These are phyloP conservation scores for Mariannaea elegans DNA, from an alignment of 2,329 filamentous ascomycete genomes.

Conservation along the genomic window DNA sequence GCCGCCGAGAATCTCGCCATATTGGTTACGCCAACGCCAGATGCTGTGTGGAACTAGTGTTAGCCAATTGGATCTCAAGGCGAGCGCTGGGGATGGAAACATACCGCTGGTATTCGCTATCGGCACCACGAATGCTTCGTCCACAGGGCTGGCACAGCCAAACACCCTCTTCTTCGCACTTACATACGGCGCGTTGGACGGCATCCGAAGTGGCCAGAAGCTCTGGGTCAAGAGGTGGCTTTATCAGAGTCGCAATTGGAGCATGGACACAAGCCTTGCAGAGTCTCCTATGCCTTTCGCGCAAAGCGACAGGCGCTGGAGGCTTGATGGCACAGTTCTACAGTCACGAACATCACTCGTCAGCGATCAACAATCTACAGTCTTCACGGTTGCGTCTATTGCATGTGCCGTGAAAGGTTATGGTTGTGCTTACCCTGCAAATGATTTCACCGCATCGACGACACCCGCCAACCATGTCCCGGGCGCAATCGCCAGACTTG, in stretches of 20 bases:
- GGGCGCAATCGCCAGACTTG: slow-evolving; percentile 81
- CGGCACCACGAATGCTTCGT: slow-evolving; percentile 69
- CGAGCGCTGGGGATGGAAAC: slow-evolving; percentile 25
- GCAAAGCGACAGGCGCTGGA: slow-evolving; percentile 72
- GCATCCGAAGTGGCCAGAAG: slow-evolving; percentile 60
- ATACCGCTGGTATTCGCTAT: slow-evolving; percentile 67
- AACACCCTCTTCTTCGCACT: slow-evolving; percentile 65
- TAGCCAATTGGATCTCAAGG: background rate
- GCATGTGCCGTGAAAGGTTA: background rate
- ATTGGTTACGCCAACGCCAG: slow-evolving; percentile 90
- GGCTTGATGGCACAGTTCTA: slow-evolving; percentile 93
- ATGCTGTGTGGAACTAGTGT: slow-evolving; percentile 60
- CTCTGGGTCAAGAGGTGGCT: slow-evolving; percentile 54
- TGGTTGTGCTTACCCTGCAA: slow-evolving; percentile 73
- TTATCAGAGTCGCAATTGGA: slow-evolving; percentile 67
- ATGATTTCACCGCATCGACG: slow-evolving; percentile 79
- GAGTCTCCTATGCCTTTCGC: slow-evolving; percentile 81
- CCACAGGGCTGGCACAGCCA: slow-evolving; percentile 92
- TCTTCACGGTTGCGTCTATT: background rate
- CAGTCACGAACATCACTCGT: background rate
- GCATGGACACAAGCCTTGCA: slow-evolving; percentile 79
- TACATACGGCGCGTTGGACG: slow-evolving; percentile 66
- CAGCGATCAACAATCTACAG: slow-evolving; percentile 16
- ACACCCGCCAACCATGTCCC: slow-evolving; percentile 87
- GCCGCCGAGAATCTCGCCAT: slow-evolving; percentile 81